Percentiles rank a stretch among this genome's conserved stretches.
These are phyloP conservation scores for Coleophoma crateriformis DNA, from an alignment of 2,329 filamentous ascomycete genomes.

Conservation along the genomic window DNA sequence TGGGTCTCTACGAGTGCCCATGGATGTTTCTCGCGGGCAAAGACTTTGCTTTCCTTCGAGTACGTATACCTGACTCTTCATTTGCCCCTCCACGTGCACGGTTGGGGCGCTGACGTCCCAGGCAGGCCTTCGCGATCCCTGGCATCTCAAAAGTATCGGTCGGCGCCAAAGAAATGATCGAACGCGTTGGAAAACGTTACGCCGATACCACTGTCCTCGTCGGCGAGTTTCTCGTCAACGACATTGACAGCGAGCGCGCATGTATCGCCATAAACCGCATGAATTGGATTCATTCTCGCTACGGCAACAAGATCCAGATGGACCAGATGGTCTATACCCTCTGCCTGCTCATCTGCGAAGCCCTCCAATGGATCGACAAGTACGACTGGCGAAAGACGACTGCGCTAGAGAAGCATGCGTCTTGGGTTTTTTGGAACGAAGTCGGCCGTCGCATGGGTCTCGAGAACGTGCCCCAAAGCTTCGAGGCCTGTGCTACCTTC, in stretches of 20 bases:
- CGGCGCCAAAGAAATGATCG: no score
- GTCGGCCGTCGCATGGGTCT: conserved; percentile 21
- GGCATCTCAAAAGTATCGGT: no score
- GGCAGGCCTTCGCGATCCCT: no score
- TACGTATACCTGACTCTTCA: no score
- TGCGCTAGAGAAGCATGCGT: conserved; percentile 15
- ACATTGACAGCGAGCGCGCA: conserved; percentile 14
- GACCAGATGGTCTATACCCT: conserved; percentile 19
- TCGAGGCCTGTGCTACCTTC: conserved; percentile 5
- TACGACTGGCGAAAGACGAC: conserved; percentile 20
- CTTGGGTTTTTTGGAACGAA: conserved; percentile 19
- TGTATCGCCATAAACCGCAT: conserved; percentile 11
- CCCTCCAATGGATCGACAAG: conserved; percentile 17
- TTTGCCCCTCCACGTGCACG: no score
- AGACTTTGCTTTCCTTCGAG: no score
- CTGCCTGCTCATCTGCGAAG: conserved; percentile 20
- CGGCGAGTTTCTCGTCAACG: conserved; percentile 14
- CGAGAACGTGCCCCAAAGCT: conserved; percentile 14
- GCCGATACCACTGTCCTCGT: conserved; percentile 19
- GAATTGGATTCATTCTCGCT: conserved; percentile 19
- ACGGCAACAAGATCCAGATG: conserved; percentile 9
- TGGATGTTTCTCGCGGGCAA: no score
- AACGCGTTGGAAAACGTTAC: conserved; percentile 14
- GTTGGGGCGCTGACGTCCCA: no score
- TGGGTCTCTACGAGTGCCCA: no score